Evolutionary conservation across 164 flowering plant species (phyloP), one percentile per base, ranked within the genome.

Genomic region (Magnolia sinica): DNA sequence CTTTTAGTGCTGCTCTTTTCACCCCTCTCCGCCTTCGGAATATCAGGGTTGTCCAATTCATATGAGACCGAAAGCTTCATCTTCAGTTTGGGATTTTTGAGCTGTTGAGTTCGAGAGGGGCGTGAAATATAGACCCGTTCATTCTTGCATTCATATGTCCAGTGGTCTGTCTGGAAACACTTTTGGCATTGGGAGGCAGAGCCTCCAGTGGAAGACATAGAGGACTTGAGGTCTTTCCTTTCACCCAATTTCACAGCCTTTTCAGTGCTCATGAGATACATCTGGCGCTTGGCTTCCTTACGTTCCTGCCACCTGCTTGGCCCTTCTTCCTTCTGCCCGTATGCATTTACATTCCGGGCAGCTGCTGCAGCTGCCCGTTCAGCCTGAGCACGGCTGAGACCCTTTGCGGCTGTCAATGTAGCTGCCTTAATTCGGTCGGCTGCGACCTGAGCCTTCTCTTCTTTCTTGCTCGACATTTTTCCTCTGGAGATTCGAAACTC

Each of bases 271-370:
- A 89, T 89, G 78, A 92, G 74, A 76, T 96, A 96, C 99, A 96
- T 93, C 79, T 93, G 97, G 16, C 98, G 78, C 85, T 94, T 96
- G 0, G 96, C 97, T 86, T 96, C 98, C 79, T 96, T 89, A 76
- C 94, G 87, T 82, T 95, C 99, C 79, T 93, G 98, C 97, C 97
- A 95, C 86, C 98, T 80, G 78, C 99, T 95, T 0, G 99, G 99
- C 58, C 99, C 99, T 84, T 93, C 98, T 85, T 93, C 99, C 84
- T 95, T 93, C 85, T 95, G 99, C 72, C 99, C 99, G 82, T 93
- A 95, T 0, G 97, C 98, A 83, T 95, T 95, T 16, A 95, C 93
- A 76, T 91, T 91, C 24, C 95, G 83, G 4, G 97, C 95, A 4
- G 99, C 99, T 1, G 99, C 95, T 1, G 95, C 78, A 0, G 97